phyloP scores from a whole-genome alignment of 164 flowering plant genomes.

The Stephania yunnanensis region DNA sequence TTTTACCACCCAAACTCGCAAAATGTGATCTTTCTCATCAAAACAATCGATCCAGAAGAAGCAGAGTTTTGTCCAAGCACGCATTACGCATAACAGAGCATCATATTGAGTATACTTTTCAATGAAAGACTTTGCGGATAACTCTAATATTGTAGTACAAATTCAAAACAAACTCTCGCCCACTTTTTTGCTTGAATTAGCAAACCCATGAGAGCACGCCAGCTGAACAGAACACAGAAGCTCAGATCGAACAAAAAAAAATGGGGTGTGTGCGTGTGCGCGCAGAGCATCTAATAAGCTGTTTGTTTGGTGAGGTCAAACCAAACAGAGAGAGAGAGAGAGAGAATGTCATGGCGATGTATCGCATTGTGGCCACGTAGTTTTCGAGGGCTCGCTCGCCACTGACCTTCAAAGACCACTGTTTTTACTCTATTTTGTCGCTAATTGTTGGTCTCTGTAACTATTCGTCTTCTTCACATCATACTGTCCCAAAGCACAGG shows the following conservation, averaged over 20 bases:
- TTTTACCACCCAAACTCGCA: conserved; percentile 6
- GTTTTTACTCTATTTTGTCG: neutral
- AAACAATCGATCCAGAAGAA: conserved; percentile 24
- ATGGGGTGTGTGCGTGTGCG: neutral
- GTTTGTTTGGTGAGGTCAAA: neutral
- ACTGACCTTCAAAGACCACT: neutral
- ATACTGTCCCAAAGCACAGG: neutral
- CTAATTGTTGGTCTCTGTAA: neutral
- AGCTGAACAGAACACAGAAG: neutral
- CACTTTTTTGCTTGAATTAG: neutral
- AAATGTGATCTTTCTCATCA: neutral
- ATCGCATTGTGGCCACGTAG: neutral
- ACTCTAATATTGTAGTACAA: neutral
- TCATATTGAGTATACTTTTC: conserved; percentile 46
- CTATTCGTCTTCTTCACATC: neutral
- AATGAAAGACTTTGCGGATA: conserved; percentile 15
- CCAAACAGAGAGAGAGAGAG: neutral
- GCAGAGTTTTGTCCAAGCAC: conserved; percentile 43
- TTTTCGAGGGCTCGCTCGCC: neutral
- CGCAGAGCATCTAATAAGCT: neutral
- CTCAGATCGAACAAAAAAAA: neutral
- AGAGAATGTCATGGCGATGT: neutral
- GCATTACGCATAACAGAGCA: conserved; percentile 54
- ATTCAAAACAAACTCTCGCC: neutral
- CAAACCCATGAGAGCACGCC: neutral